phyloP scores from a whole-genome alignment of 306 rosid genomes.

The Prunus salicina region DNA sequence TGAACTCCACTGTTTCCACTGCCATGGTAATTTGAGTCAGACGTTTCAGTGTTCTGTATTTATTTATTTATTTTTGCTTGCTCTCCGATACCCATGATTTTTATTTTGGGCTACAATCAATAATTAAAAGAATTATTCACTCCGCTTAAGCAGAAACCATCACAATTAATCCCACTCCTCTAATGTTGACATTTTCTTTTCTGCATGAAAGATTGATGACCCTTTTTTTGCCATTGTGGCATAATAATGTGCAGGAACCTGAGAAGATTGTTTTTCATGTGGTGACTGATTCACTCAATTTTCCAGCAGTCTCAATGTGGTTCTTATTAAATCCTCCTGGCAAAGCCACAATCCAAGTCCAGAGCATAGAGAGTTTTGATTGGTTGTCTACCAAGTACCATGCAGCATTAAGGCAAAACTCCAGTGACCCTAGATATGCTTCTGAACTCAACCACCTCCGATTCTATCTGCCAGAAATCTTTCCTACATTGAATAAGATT shows the following conservation, averaged over 20 bases:
- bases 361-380: slow-evolving; percentile 59
- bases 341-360: slow-evolving; percentile 70
- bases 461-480: slow-evolving; percentile 79
- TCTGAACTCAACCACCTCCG: slow-evolving; percentile 92
- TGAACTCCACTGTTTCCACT: slow-evolving; percentile 73
- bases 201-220: slow-evolving; percentile 21
- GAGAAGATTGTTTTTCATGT: slow-evolving; percentile 84
- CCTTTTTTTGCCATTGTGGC: slow-evolving; percentile 9
- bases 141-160: neutral
- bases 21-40: slow-evolving; percentile 56
- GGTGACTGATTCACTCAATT: slow-evolving; percentile 80
- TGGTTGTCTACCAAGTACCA: slow-evolving; percentile 59
- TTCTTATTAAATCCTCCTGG: slow-evolving; percentile 84
- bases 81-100: neutral
- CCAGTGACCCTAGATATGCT: slow-evolving; percentile 69
- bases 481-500: slow-evolving; percentile 70
- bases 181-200: neutral
- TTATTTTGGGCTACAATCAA: neutral
- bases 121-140: neutral
- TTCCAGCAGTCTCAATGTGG: slow-evolving; percentile 96
- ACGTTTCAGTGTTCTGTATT: neutral
- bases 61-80: neutral
- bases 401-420: slow-evolving; percentile 33
- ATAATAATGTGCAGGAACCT: slow-evolving; percentile 56
- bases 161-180: neutral